Conservation (phyloP, 2,329 filamentous ascomycete species). For the Stagonosporopsis tanaceti region DNA sequence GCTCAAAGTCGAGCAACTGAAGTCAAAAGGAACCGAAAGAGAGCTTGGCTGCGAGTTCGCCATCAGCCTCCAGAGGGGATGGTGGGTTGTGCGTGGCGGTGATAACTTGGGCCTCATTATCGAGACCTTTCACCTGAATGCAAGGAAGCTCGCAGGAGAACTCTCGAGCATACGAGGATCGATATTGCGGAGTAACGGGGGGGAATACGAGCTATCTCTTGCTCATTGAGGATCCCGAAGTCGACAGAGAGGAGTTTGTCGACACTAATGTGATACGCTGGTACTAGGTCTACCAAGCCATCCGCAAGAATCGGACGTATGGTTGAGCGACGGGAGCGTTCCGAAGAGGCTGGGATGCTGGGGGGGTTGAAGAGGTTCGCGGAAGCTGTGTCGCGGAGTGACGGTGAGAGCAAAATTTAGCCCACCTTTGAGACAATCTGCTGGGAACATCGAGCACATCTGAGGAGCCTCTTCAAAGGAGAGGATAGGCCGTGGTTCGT, state of each 20-base stretch:
- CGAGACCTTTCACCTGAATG: neutral
- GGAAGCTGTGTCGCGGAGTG: no score
- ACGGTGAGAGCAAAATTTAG: no score
- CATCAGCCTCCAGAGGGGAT: neutral
- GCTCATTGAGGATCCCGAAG: conserved; percentile 20
- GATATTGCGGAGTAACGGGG: conserved; percentile 29
- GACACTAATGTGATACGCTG: no score
- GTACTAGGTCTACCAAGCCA: no score
- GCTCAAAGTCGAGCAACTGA: neutral
- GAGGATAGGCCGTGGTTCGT: neutral
- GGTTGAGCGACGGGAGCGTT: no score
- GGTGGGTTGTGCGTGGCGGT: neutral
- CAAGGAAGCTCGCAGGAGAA: neutral
- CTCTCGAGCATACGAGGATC: conserved; percentile 20
- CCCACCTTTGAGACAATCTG: no score
- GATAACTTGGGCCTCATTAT: no score
- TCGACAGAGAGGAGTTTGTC: neutral
- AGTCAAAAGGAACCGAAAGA: neutral
- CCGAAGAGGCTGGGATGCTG: no score
- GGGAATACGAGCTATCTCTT: conserved; percentile 29
- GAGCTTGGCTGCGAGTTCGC: neutral
- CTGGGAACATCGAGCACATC: no score
- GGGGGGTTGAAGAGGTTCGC: no score
- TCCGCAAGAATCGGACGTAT: no score
- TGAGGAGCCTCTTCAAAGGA: neutral